Conservation (phyloP, 441 rosid genomes). For the Adansonia grandidieri region DNA sequence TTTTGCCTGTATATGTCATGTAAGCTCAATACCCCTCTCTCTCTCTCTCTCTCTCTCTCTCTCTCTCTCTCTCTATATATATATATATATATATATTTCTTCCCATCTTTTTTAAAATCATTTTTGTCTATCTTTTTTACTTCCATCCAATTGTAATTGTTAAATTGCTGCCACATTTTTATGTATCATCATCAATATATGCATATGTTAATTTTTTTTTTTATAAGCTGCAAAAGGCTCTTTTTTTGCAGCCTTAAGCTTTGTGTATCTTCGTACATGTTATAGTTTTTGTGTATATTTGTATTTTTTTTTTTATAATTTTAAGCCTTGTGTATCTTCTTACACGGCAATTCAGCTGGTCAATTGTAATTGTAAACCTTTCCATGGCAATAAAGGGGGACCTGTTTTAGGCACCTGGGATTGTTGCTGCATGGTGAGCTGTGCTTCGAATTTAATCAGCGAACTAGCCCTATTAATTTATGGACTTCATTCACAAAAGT, state of each 20-base stretch:
- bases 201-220: neutral
- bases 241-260: neutral
- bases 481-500: too few species aligned
- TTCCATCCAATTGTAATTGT: conserved; percentile 18
- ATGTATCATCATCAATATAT: too few species aligned
- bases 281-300: neutral
- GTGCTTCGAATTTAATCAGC: too few species aligned
- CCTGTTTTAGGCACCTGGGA: too few species aligned
- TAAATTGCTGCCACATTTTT: neutral
- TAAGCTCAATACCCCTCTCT: conserved; percentile 17
- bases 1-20: conserved; percentile 36
- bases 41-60: neutral
- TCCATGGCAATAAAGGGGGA: neutral
- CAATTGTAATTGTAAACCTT: too few species aligned
- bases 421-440: too few species aligned
- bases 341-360: too few species aligned
- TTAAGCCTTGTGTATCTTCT: neutral
- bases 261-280: neutral
- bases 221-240: conserved; percentile 11
- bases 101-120: neutral
- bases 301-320: neutral
- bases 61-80: neutral
- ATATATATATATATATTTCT: neutral
- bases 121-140: neutral
- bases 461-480: too few species aligned